Evolutionary conservation across 2,329 filamentous ascomycete species (phyloP), one percentile per base, ranked within the genome.

Genomic region (Microcyclosporella mali): DNA sequence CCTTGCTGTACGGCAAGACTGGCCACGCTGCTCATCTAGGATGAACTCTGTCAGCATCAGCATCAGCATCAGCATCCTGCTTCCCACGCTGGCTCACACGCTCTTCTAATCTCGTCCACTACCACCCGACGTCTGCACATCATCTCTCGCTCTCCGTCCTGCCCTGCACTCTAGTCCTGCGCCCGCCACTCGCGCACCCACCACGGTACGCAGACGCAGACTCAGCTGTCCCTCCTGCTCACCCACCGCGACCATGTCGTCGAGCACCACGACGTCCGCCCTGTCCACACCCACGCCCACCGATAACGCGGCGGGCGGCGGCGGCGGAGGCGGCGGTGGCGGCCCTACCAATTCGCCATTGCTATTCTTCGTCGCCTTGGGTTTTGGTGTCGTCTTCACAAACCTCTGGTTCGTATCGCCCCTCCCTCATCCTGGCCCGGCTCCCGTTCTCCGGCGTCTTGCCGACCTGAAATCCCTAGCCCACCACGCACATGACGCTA

Each of bases 351-450:
- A 77, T 62, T 88, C 84, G 29, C 85, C 85, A 30, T 66, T 92
- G 43, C 72, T 92, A 4, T 97, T 97, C 70, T 95, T 97, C 64
- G 88, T 97, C 43, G 90, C 92, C 12, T 73, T 98, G 21, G 92
- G 92, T 3, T 97, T 98, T 59, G 92, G 92, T 57, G 92, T 98
- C 15, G 92, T 98, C 33, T 98, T 98, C 62, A 98, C 92, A 38
- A 98, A 98, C 66, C 71, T 98, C 67, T 98, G 92, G 92, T 97
- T 76, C 72, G 84, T 33, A 21, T 25, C 15, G n/a, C 12, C 30
- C 4, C 15, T 12, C 30, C 18, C 6, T 25, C 33, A 46, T 35
- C 42, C 30, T 39, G 40, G 36, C 30, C 36, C 31, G 33, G 39
- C 16, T 17, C n/a, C 10, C 14, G 33, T 14, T 15, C 27, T 42